These are phyloP conservation scores for Trifolium pratense DNA, from an alignment of 306 rosid genomes.

Conservation along the genomic window DNA sequence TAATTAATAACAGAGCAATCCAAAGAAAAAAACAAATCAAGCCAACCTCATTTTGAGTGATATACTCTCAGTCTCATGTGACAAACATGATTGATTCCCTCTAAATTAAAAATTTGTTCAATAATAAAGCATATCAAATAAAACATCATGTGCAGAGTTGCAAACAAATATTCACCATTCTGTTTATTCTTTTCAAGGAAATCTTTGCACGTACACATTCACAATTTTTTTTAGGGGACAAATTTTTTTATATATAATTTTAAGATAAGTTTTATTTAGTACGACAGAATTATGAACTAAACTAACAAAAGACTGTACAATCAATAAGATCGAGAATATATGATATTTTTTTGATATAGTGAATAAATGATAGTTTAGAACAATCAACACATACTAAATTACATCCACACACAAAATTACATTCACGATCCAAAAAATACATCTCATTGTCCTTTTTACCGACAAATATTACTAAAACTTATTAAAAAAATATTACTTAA, in stretches of 20 bases:
- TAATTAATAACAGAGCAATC: background rate
- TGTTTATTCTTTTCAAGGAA: background rate
- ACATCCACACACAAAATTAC: too few relatives aligned
- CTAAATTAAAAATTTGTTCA: background rate
- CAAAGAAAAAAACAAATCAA: constrained; percentile 1
- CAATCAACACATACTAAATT: too few relatives aligned
- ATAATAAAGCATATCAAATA: constrained; percentile 4
- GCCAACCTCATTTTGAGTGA: background rate
- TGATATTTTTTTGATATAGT: too few relatives aligned
- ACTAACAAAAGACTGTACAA: too few relatives aligned
- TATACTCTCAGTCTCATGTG: background rate
- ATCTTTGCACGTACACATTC: background rate
- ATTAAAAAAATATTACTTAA: too few relatives aligned
- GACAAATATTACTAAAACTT: too few relatives aligned
- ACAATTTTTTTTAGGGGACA: background rate
- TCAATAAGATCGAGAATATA: too few relatives aligned
- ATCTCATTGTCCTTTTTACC: too few relatives aligned
- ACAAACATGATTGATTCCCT: constrained; percentile 7
- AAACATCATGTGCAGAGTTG: background rate
- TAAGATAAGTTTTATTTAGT: background rate
- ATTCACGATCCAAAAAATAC: too few relatives aligned
- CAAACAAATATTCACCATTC: background rate
- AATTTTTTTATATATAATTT: too few relatives aligned
- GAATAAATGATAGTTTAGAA: too few relatives aligned
- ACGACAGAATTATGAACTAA: too few relatives aligned